Evolutionary conservation across 345 rosid genomes (phyloP), one percentile per base, ranked within the genome.

Genomic region (Triadica sebifera): DNA sequence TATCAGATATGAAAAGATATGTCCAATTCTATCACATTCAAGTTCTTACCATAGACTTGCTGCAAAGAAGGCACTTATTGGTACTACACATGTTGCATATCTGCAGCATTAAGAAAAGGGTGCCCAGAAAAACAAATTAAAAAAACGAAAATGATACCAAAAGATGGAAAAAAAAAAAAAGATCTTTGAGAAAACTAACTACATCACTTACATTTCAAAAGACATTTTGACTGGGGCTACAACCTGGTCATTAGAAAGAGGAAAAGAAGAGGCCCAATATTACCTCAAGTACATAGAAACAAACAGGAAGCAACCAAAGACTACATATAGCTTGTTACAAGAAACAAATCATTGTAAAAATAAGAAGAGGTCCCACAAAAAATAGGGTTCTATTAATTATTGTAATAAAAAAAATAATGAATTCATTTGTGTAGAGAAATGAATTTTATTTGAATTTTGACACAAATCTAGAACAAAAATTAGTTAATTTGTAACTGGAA

Each of bases 221-320:
- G 96, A 90, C 99, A 93, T 95, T 81, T 95, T 91, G 80, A 93
- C 93, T 29, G 97, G 97, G 82, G 97, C 71, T 64, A 91, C 99
- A 80, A 95, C 94, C 98, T 95, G 91, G 82, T 80, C 46, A 56
- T 62, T 50, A 34, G 70, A 67, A 63, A 65, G 66, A 16, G 57
- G 17, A 63, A 9, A 46, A 47, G 55, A 57, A 47, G 9, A 9
- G 62, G 47, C 47, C 47, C 6, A 45, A 38, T 5, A 74, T 52
- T 53, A 37, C 29, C 25, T 73, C 11, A 24, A 50, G 56, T 20
- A 68, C 34, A 63, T 22, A 55, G 38, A 74, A 74, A 20, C 34
- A 37, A 62, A 73, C 12, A 45, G 53, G 71, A 45, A 57, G 37
- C 51, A 63, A 38, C 15, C 12, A 61, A 47, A 29, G 46, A 79